Percentiles rank a stretch among this genome's conserved stretches.
phyloP scores from a whole-genome alignment of 2,329 filamentous ascomycete genomes.

The Fonsecaea nubica region DNA sequence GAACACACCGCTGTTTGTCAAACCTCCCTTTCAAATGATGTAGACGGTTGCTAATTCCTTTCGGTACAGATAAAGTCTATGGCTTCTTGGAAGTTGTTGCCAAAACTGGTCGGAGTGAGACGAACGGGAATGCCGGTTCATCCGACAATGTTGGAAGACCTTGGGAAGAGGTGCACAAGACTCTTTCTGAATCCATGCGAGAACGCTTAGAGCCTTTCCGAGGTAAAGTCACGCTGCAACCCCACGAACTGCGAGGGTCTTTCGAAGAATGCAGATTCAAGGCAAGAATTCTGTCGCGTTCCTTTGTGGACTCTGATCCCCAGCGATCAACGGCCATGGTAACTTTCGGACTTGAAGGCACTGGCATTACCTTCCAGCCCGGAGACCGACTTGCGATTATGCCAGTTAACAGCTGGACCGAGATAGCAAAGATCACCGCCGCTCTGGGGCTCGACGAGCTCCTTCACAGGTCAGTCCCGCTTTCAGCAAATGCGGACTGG shows the following conservation, averaged over 20 bases:
- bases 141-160: constrained; percentile 24
- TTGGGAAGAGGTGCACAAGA: constrained; percentile 34
- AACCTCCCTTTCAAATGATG: neutral
- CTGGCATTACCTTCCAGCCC: constrained; percentile 29
- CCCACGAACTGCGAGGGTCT: constrained; percentile 25
- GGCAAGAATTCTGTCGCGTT: constrained; percentile 26
- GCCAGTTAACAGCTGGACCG: constrained; percentile 31
- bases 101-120: constrained; percentile 32
- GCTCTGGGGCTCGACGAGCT: constrained; percentile 27
- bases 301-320: constrained; percentile 25
- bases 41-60: neutral
- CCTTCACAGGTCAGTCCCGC: constrained; percentile 20
- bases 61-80: constrained; percentile 28
- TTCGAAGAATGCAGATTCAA: constrained; percentile 34
- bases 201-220: constrained; percentile 30
- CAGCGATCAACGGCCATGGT: constrained; percentile 26
- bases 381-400: constrained; percentile 30
- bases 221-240: constrained; percentile 28
- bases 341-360: constrained; percentile 28
- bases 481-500: constrained; percentile 22
- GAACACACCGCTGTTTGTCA: constrained; percentile 24
- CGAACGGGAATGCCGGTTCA: constrained; percentile 31
- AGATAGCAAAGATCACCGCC: constrained; percentile 28
- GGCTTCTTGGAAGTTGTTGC: constrained; percentile 31
- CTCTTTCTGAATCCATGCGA: constrained; percentile 31